Evolutionary conservation across 2,329 filamentous ascomycete species (phyloP).

Genomic region (Fusarium marasasianum): DNA sequence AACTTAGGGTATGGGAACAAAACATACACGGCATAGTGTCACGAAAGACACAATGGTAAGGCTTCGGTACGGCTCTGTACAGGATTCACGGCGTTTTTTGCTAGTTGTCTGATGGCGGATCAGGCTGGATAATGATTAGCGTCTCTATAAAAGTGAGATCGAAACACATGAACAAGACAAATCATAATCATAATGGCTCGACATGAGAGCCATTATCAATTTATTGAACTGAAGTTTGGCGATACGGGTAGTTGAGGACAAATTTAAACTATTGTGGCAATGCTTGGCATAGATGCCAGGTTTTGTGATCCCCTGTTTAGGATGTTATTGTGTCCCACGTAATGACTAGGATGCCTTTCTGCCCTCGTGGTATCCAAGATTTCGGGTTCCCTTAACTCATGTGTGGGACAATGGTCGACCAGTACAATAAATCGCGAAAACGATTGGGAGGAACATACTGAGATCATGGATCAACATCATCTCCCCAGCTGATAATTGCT

Average conservation of each 20-base stretch:
- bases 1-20: conserved; percentile 8
- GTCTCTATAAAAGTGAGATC: conserved; percentile 25
- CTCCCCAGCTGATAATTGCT: not conserved
- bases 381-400: no score
- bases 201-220: not conserved
- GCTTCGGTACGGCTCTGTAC: conserved; percentile 22
- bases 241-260: not conserved
- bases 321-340: not conserved
- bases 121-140: conserved; percentile 26
- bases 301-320: not conserved
- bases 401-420: not conserved
- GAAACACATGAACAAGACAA: conserved; percentile 6
- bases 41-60: not conserved
- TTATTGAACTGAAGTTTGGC: not conserved
- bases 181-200: not conserved
- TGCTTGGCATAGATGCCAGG: not conserved
- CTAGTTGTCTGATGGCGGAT: conserved; percentile 27
- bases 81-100: conserved; percentile 33
- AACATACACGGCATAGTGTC: conserved; percentile 9
- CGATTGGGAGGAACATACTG: not conserved
- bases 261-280: not conserved
- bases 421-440: not conserved
- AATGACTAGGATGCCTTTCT: not conserved
- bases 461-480: not conserved
- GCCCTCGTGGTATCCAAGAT: not conserved